Base-by-base conservation (phyloP, 2,329 filamentous ascomycete genomes). In the Epichloe coenophiala region DNA sequence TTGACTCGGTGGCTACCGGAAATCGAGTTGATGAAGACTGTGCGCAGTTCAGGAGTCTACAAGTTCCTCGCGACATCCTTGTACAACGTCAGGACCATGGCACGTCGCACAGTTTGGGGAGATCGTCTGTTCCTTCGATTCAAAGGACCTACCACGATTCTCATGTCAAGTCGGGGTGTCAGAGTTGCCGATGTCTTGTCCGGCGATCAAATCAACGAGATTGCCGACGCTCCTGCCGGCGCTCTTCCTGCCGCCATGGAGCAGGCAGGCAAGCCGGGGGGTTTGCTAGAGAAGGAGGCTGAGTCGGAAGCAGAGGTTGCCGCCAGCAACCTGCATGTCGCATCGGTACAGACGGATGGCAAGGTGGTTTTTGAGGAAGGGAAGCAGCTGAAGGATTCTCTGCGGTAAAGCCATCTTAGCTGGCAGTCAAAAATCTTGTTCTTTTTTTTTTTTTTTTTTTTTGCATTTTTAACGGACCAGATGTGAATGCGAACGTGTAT, bases 121-220 rank as follows among this genome's bases (percentile, higher is more conserved):
- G 93, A 98, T 64, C 73, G 91, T 68, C 73, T 97, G 27, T 97
- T 97, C 68, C 72, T 98, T 35, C 86, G 87, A 61, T 96, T 98
- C 64, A 78, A 83, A 51, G 93, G 93, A 0, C 93, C 93, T 2
- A 80, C 79, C 5, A 96, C 86, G 2, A 78, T 98, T 46, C 75
- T 97, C 42, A 73, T 98, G 60, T 94, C 95, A 56, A 94, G 88
- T 48, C 81, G 91, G n/a, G 89, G 83, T 13, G 80, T 87, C 21
- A 77, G 85, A 15, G 71, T 95, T 42, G 81, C 80, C 49, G 91
- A 98, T 56, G 78, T 86, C 3, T 72, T 98, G 56, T 87, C 83
- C 4, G 74, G 76, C 31, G 78, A 83, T 47, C 84, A 98, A 57
- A 79, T 97, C 51, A 90, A 95, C 58, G 93, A 97, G 68, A 86